These are phyloP conservation scores for Psilocybe cyanescens DNA, from an alignment of 768 basidiomycete species.

Conservation along the genomic window DNA sequence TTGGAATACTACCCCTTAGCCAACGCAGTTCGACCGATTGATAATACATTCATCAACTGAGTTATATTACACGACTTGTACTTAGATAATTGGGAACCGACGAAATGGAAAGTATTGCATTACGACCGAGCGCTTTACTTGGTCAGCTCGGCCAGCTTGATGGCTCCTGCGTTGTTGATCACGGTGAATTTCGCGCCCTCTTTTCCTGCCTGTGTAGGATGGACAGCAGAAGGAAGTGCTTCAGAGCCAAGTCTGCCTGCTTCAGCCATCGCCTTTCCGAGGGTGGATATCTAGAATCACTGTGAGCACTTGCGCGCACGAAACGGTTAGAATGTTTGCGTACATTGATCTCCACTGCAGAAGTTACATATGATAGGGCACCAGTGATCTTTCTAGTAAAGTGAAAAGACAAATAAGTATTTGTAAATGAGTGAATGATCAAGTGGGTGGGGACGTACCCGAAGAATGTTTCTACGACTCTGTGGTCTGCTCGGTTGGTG, in stretches of 20 bases:
- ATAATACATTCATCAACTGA: background rate
- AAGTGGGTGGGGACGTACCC: conserved; percentile 37
- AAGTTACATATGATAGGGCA: conserved; percentile 38
- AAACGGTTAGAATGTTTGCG: conserved; percentile 4
- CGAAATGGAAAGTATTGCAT: too few relatives aligned
- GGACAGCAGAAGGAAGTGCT: conserved; percentile 39
- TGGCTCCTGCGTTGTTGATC: conserved; percentile 56
- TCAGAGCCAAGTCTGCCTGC: conserved; percentile 61
- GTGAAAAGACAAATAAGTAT: background rate
- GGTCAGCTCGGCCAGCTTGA: conserved; percentile 39
- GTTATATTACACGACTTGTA: too few relatives aligned
- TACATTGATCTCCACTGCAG: conserved; percentile 50
- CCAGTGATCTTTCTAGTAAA: conserved; percentile 39
- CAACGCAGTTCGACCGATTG: background rate
- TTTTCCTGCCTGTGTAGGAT: conserved; percentile 41
- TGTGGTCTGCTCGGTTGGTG: conserved; percentile 43
- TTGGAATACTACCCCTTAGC: background rate
- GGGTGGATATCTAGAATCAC: conserved; percentile 45
- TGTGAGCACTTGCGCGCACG: too few relatives aligned
- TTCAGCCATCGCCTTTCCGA: conserved; percentile 56
- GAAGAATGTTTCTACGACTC: conserved; percentile 43
- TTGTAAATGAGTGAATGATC: background rate
- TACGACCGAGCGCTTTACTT: conserved; percentile 9
- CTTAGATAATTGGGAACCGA: too few relatives aligned
- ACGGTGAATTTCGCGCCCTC: conserved; percentile 51